Base-by-base conservation (phyloP, 2,329 filamentous ascomycete genomes). In the Stachybotrys elegans region DNA sequence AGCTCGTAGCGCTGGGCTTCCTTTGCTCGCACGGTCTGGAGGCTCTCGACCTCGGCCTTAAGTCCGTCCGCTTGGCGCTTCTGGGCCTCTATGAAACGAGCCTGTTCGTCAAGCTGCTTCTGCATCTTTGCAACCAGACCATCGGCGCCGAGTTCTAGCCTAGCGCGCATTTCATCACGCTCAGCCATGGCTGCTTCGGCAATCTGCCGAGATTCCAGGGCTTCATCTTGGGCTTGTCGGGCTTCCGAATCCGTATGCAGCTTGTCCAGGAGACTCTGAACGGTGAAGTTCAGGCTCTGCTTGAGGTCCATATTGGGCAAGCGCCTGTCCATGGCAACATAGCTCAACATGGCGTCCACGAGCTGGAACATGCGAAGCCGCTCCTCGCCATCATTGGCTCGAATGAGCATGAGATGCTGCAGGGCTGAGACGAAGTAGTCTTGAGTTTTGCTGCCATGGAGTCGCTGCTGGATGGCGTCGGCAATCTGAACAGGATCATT, bases 261-360 rank as follows among this genome's bases (percentile, higher is more conserved):
- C 68, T 94, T 95, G 70, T 97, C 93, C 50, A 98, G 75, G 54
- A 98, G 75, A 64, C 82, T 95, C 69, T 97, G 93, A 9, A 98
- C 93, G 0, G 92, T 96, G 58, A 97, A 97, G 64, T 95, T 96
- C 52, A 98, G 79, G 60, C 90, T 95, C 65, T 97, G 92, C 71
- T 96, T 96, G 47, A 98, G 79, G 63, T 98, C 93, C 83, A 97
- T 92, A 66, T 98, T 92, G 31, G 93, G 93, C 51, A 97, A 68
- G 51, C 93, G 80, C 59, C 93, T 81, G 66, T 98, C 93, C 92
- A 98, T 98, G 56, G 92, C 92, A 50, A 98, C 92, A 66, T 97
- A 97, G 66, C 90, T 95, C 52, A 98, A 81, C 90, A 97, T 97
- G n/a, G 88, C 85, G 67, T 98, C 93, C 22, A 97, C 91, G 22